Percentiles rank a stretch among this genome's conserved stretches.
Conservation (phyloP, 2,329 filamentous ascomycete genomes). For the Dactylellina parvicollis region DNA sequence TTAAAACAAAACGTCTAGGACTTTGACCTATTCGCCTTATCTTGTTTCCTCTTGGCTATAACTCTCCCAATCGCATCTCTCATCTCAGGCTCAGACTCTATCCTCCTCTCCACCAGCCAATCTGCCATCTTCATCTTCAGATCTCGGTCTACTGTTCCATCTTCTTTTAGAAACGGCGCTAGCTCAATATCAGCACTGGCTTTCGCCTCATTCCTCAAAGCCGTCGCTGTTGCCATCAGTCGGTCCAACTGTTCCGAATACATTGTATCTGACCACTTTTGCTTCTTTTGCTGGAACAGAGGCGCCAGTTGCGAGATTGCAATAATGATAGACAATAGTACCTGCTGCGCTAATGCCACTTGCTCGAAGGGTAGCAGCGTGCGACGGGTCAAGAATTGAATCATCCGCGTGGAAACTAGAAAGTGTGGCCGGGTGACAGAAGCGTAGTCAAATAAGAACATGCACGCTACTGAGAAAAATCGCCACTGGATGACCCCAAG, state of each 20-base stretch:
- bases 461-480: constrained; percentile 66
- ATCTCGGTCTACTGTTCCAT: constrained; percentile 68
- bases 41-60: constrained; percentile 70
- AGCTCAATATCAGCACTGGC: constrained; percentile 80
- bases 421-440: constrained; percentile 35
- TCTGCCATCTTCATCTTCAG: constrained; percentile 80
- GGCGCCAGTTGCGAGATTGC: constrained; percentile 84
- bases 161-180: constrained; percentile 80
- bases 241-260: constrained; percentile 69
- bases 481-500: constrained; percentile 62
- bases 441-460: constrained; percentile 69
- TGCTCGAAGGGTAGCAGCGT: constrained; percentile 84
- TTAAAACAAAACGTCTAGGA: neutral
- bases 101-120: constrained; percentile 87
- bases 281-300: constrained; percentile 66
- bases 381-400: constrained; percentile 63
- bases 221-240: constrained; percentile 70
- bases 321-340: constrained; percentile 81
- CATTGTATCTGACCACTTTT: constrained; percentile 58
- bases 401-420: constrained; percentile 67
- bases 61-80: constrained; percentile 78
- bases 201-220: constrained; percentile 74
- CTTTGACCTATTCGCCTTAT: constrained; percentile 66
- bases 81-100: constrained; percentile 81
- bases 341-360: constrained; percentile 77